Percentiles rank a stretch among this genome's conserved stretches.
These are phyloP conservation scores for Geotrichum phurueaensis DNA, from an alignment of 1,139 yeast genomes.

Conservation along the genomic window DNA sequence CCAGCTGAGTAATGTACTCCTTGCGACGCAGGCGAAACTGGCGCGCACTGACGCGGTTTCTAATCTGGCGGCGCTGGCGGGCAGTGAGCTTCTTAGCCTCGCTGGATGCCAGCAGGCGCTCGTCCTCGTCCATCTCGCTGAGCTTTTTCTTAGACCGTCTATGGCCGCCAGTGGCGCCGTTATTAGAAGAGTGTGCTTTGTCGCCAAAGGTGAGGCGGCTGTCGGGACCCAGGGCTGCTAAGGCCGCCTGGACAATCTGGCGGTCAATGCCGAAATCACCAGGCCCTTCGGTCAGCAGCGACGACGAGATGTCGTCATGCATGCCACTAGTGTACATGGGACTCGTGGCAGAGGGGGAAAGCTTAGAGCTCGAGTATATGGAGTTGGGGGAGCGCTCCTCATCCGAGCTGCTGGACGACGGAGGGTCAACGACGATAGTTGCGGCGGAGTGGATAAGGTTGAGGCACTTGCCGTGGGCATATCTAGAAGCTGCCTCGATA, in stretches of 20 bases:
- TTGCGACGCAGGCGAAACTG: conserved; percentile 34
- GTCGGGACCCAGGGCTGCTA: conserved; percentile 15
- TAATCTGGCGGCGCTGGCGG: conserved; percentile 32
- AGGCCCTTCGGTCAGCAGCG: conserved; percentile 6
- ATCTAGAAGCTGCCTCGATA: conserved; percentile 10
- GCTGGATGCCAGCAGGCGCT: conserved; percentile 29
- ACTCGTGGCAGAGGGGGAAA: not conserved
- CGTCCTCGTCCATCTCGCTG: conserved; percentile 29
- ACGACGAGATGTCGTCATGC: not conserved
- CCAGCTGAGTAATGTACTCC: conserved; percentile 32
- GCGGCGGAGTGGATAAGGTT: conserved; percentile 8
- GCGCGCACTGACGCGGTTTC: conserved; percentile 33
- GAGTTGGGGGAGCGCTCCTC: not conserved
- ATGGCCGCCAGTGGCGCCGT: not conserved
- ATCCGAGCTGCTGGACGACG: not conserved
- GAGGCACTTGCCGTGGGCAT: conserved; percentile 12
- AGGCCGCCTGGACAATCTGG: conserved; percentile 13
- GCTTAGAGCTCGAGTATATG: not conserved
- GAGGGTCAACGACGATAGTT: not conserved
- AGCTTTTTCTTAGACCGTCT: conserved; percentile 9
- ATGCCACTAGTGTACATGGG: not conserved
- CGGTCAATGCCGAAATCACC: conserved; percentile 16
- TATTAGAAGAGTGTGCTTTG: not conserved
- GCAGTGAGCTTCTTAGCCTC: conserved; percentile 31
- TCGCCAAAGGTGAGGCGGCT: conserved; percentile 4